phyloP scores from a whole-genome alignment of 179 eudicot species.

The Actinidia arguta region DNA sequence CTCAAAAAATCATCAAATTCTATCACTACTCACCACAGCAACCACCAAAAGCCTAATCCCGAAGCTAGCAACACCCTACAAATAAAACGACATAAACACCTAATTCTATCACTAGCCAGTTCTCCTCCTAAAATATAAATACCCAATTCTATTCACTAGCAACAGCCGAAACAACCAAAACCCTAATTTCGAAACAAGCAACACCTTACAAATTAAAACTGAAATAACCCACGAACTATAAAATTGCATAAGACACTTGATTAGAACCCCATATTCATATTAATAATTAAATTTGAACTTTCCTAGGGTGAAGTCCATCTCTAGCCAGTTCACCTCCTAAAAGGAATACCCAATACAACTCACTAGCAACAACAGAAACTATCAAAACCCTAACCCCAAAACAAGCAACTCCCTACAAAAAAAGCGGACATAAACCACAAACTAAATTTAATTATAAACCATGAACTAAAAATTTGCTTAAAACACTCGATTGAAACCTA shows the following conservation, averaged over 20 bases:
- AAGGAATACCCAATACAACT: slow-evolving; percentile 2
- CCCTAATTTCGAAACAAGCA: too few relatives aligned
- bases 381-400: slow-evolving; percentile 3
- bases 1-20: not conserved
- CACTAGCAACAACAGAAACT: not conserved
- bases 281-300: too few relatives aligned
- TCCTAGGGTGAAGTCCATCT: not conserved
- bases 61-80: slow-evolving; percentile 1
- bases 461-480: not conserved
- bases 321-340: not conserved
- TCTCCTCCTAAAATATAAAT: too few relatives aligned
- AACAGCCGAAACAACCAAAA: too few relatives aligned
- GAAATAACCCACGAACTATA: too few relatives aligned
- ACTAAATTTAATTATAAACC: not conserved
- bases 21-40: not conserved
- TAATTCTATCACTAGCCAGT: not conserved
- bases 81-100: not conserved
- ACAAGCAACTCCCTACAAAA: not conserved
- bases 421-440: not conserved
- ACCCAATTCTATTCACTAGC: too few relatives aligned
- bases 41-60: slow-evolving; percentile 8
- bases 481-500: not conserved
- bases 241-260: too few relatives aligned
- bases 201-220: too few relatives aligned
- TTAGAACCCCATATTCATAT: too few relatives aligned